Evolutionary conservation across 441 rosid species (phyloP), one percentile per base, ranked within the genome.

Genomic region (Populus hybrid): DNA sequence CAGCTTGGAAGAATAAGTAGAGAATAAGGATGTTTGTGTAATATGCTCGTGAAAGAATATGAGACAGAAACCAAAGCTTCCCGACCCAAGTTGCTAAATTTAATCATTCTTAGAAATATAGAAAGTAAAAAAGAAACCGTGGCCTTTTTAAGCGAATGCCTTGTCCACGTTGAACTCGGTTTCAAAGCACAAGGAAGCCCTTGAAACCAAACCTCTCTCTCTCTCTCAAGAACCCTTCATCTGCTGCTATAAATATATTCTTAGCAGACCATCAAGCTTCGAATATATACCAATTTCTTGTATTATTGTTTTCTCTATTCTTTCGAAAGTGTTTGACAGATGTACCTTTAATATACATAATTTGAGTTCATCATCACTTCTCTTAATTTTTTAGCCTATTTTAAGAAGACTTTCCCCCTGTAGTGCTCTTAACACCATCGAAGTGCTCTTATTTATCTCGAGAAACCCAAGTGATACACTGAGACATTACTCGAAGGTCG

Each of bases 91-190:
- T 80, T 71, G 76, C 36, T 73, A 11, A n/a, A 79, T 63, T 63
- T 63, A 20, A 21, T 24, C 24, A 6, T 16, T 20, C 21, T 63
- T 21, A 21, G 26, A 11, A 70, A 26, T 38, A 29, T 1, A 33
- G 9, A 6, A 12, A 45, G 18, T 24, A 28, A 29, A n/a, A 8
- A 0, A 9, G 20, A 63, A 3, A 2, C 28, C 12, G 31, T 45
- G 28, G 21, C 69, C 76, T 80, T 82, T 40, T 76, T 68, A 77
- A 82, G 53, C 45, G 78, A 76, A 21, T 3, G 64, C 64, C 29
- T 68, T 69, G 72, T 73, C 74, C 65, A 71, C 82, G 50, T 78
- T 78, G 81, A 85, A 83, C 74, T 78, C 6, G 83, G 82, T 78
- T 81, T 81, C 79, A 70, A 64, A 73, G 71, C 6, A 69, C 69